Evolutionary conservation across 306 rosid genomes (phyloP).

Genomic region (Arachis stenosperma): DNA sequence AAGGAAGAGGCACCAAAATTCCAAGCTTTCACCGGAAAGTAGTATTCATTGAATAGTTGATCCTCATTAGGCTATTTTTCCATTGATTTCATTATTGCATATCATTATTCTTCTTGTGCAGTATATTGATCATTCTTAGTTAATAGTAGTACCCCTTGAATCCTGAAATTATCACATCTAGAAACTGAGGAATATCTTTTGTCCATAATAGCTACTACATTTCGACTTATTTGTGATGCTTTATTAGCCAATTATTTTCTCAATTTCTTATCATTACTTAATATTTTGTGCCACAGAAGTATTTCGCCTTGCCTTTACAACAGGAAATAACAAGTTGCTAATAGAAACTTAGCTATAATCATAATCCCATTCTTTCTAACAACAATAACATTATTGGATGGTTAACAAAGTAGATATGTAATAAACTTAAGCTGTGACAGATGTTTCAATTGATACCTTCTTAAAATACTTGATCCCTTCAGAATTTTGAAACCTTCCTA

Average conservation of each 20-base stretch:
- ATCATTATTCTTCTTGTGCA: not conserved
- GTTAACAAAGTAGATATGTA: not conserved
- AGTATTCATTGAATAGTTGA: constrained; percentile 56
- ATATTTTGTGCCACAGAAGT: not conserved
- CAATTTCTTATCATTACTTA: not conserved
- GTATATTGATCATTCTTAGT: not conserved
- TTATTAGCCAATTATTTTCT: not conserved
- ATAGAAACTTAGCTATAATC: constrained; percentile 7
- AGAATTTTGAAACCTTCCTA: constrained; percentile 20
- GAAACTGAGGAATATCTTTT: not conserved
- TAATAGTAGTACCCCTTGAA: not conserved
- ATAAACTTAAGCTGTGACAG: constrained; percentile 64
- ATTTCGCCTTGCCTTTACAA: too few relatives aligned
- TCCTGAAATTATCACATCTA: not conserved
- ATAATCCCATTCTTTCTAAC: not conserved
- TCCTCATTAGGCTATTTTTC: constrained; percentile 6
- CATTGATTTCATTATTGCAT: not conserved
- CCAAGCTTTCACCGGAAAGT: constrained; percentile 62
- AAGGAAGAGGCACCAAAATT: constrained; percentile 49
- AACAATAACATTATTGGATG: constrained; percentile 32
- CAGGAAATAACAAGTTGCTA: not conserved
- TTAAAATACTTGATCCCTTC: constrained; percentile 43
- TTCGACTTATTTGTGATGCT: not conserved
- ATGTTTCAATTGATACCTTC: constrained; percentile 69
- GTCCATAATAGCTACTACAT: constrained; percentile 1